phyloP scores from a whole-genome alignment of 108 stramenopile genomes.

The Fistulifera pelliculosa region DNA sequence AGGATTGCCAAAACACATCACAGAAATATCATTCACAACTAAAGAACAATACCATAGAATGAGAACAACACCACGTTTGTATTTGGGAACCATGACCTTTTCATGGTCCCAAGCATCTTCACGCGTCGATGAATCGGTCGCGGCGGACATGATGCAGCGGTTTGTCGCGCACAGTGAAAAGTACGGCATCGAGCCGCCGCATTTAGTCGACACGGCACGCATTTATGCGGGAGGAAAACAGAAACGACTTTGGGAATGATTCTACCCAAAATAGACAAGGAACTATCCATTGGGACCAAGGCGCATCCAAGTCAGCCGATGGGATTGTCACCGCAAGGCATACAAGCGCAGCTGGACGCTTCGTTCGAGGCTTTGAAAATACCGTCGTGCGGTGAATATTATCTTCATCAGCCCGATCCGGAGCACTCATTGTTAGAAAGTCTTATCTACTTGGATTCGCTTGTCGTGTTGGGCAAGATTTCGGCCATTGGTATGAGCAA shows the following conservation, averaged over 20 bases:
- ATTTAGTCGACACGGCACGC: slow-evolving; percentile 69
- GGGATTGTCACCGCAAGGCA: slow-evolving; percentile 59
- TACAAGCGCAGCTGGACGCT: slow-evolving; percentile 44
- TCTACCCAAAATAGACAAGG: slow-evolving; percentile 10
- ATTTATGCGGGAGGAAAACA: slow-evolving; percentile 83
- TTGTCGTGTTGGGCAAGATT: slow-evolving; percentile 52
- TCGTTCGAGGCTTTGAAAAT: slow-evolving; percentile 46
- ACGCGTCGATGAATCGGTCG: slow-evolving; percentile 44
- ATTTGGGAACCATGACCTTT: slow-evolving; percentile 88
- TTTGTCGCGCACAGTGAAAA: slow-evolving; percentile 22
- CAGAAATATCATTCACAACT: no score
- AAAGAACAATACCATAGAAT: no score
- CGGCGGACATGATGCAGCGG: slow-evolving; percentile 38
- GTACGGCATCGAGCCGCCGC: background rate
- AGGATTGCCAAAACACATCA: no score
- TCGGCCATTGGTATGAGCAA: slow-evolving; percentile 67
- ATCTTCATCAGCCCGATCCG: slow-evolving; percentile 83
- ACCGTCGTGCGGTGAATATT: slow-evolving; percentile 49
- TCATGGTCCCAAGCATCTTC: slow-evolving; percentile 77
- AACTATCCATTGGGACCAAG: slow-evolving; percentile 59
- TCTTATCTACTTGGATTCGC: slow-evolving; percentile 31
- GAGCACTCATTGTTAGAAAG: slow-evolving; percentile 51
- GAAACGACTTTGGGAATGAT: slow-evolving; percentile 52
- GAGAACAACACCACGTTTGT: slow-evolving; percentile 46
- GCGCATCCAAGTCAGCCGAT: slow-evolving; percentile 59